Evolutionary conservation across 345 rosid genomes (phyloP), one percentile per base, ranked within the genome.

Genomic region (Brassica rapa): DNA sequence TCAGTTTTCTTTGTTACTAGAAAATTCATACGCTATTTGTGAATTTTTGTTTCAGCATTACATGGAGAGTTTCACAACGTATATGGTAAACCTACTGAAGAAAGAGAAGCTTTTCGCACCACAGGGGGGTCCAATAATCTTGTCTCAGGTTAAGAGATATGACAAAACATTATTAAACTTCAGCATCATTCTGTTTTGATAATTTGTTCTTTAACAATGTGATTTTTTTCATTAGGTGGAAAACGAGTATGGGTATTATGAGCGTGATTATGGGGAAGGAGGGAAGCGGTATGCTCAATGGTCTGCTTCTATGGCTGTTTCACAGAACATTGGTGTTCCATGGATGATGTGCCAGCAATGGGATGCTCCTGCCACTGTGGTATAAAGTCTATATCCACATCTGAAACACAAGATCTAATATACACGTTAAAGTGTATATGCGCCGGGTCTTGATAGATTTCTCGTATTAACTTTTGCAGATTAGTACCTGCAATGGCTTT

Each of bases 81-180:
- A 76, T 76, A 91, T 91, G 43, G 98, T 95, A 55, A 77, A 91
- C 75, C 81, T 91, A 69, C 87, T 93, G 98, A 90, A 89, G 86
- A 71, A 84, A 69, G 97, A 95, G 86, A 91, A 91, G 86, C 91
- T 95, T 77, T 95, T 93, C 71, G 94, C 96, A 75, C 87, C 93
- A 8, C 99, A 93, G 67, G 99, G 97, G 66, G 99, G 99, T 77
- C 98, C 99, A 55, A 93, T 95, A 71, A 93, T 95, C 85, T 78
- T 95, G 81, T 82, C 99, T 63, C 99, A 95, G 96, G 99, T 75
- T 43, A 84, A 87, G 84, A 61, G 55, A 65, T 56, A 46, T 16
- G 56, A 68, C 15, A 41, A 33, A 33, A 14, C 19, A 3, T 49
- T 49, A 33, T 30, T 4, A 7, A 19, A 23, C 12, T 51, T 51